Conservation (phyloP, 441 rosid species). For the Rhodomyrtus psidioides region DNA sequence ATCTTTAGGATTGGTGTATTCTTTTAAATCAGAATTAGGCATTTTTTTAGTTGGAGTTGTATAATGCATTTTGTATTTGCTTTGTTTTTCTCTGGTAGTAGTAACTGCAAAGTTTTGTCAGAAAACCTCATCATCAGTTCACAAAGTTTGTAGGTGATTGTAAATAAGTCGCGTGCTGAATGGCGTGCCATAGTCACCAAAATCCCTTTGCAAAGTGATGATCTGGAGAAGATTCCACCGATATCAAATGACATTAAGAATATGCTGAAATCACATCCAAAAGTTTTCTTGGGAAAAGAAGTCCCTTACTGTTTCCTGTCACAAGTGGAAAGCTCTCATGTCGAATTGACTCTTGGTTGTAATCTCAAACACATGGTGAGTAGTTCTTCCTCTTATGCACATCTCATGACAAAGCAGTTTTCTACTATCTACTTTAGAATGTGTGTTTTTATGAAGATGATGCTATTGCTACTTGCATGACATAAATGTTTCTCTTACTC, state of each 20-base stretch:
- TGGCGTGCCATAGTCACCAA: constrained; percentile 58
- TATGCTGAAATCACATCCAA: constrained; percentile 51
- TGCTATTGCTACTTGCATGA: background rate
- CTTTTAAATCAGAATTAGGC: background rate
- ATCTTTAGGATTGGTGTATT: background rate
- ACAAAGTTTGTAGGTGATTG: constrained; percentile 48
- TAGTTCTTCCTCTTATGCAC: background rate
- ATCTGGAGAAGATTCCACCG: constrained; percentile 56
- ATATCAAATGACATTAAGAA: constrained; percentile 63
- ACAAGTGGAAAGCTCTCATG: constrained; percentile 53
- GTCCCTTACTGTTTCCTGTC: constrained; percentile 81
- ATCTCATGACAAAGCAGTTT: background rate
- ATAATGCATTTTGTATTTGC: background rate
- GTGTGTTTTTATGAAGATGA: background rate
- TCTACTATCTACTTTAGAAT: background rate
- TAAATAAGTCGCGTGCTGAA: constrained; percentile 79
- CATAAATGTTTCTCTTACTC: background rate
- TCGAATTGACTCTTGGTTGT: constrained; percentile 74
- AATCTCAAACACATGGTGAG: constrained; percentile 73
- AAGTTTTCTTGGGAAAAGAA: constrained; percentile 73
- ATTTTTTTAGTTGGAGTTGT: background rate
- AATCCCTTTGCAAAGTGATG: constrained; percentile 59
- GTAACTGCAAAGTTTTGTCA: background rate
- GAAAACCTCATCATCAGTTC: background rate
- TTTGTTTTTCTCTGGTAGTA: background rate